Evolutionary conservation across 2,329 filamentous ascomycete species (phyloP), one percentile per base, ranked within the genome.

Genomic region (Harringtonia aguacate): DNA sequence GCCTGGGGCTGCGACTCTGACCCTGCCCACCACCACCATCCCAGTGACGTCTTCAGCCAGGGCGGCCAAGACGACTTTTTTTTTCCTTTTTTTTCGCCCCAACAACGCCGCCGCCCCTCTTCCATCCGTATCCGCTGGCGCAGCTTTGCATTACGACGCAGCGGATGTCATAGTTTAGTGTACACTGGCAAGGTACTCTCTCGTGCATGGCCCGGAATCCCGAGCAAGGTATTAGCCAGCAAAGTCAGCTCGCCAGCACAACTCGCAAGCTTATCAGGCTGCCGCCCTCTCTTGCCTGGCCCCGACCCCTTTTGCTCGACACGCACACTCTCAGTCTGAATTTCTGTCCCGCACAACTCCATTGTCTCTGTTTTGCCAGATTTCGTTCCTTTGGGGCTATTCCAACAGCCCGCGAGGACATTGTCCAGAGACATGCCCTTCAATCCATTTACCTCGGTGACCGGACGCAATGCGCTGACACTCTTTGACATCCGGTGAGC

Each of bases 401-500:
- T n/a, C n/a, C n/a, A n/a, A n/a, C n/a, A n/a, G n/a, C 13, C 7
- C 6, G 30, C 6, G 30, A 33, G 30, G n/a, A 8, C 12, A 33
- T 14, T 22, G 7, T 24, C 20, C 27, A 22, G 21, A 37, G 38
- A 56, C 53, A 77, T 77, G 73, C 71, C 70, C 48, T 74, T 77
- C 51, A 76, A 75, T 45, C 71, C 72, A 37, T 75, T 78, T 53
- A 66, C 65, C 18, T 65, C 69, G 34, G 69, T 72, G 51, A 69
- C 67, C 17, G 68, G 68, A 48, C 70, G 68, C 52, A 65, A 66
- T 55, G 67, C 66, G 41, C 71, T 68, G 50, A 72, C 70, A 20
- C 65, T 77, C 36, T 78, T 78, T 54, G 73, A 77, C 53, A 74
- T 78, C 51, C 70, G 74, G 73, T 77, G 61, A 52, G 72, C 56